Evolutionary conservation across 257 asterid species (phyloP), one percentile per base, ranked within the genome.

Genomic region (Solanum raphanifolium): DNA sequence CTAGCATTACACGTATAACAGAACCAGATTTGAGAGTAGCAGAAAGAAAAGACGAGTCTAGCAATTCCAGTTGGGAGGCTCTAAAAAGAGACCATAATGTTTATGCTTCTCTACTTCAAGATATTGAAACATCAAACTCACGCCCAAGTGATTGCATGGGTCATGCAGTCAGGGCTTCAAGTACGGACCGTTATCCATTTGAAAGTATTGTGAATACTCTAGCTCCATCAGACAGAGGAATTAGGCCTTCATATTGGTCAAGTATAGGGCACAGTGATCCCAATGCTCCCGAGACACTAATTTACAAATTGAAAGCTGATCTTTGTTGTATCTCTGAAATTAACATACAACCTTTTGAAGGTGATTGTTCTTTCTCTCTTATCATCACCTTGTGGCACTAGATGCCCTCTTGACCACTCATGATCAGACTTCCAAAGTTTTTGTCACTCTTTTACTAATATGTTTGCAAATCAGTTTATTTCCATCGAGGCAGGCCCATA

Each of bases 221-320:
- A 84, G 90, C 76, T 74, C 96, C 97, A 66, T 90, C 91, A 86
- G 96, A 92, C 85, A 90, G 94, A 84, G 35, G 83, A 8, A 41
- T 89, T 81, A 83, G 93, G 88, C 92, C 95, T 83, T 94, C 95
- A 5, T 95, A 95, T 91, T 95, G 98, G 99, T 97, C 99, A 29
- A 95, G 98, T 88, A 91, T 84, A 92, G 98, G 99, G 55, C 95
- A 95, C 41, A 91, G 89, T 60, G 82, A 95, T 91, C 96, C 98
- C 46, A 88, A 83, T 87, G 94, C 90, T 32, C 95, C 98, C 0
- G 98, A 97, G 95, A 93, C 92, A 2, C 90, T 97, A 62, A 85
- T 92, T 31, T 97, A 95, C 89, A 94, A 92, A 88, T 90, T 95
- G 39, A 87, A 89, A 83, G 84, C 91, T 27, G 94, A 96, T 71